These are phyloP conservation scores for Lachnellula arida DNA, from an alignment of 2,329 filamentous ascomycete species.

Conservation along the genomic window DNA sequence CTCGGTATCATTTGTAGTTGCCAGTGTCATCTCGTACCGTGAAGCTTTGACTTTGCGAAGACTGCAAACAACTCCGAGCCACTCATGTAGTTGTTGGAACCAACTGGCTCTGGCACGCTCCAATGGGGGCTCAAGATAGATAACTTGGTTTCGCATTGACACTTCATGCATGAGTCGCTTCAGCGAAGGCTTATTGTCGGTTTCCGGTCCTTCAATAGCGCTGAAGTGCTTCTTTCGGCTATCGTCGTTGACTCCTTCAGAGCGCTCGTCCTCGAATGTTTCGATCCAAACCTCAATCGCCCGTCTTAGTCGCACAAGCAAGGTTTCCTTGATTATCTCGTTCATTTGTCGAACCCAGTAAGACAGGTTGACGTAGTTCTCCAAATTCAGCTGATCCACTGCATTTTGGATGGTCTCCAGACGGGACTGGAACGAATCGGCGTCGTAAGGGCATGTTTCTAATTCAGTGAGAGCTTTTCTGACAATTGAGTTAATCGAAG, in stretches of 20 bases:
- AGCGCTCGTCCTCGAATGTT: slow-evolving; percentile 63
- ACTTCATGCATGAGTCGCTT: slow-evolving; percentile 81
- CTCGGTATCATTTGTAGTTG: slow-evolving; percentile 60
- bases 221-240: slow-evolving; percentile 48
- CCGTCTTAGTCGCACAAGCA: slow-evolving; percentile 76
- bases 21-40: slow-evolving; percentile 84
- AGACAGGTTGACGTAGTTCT: slow-evolving; percentile 89
- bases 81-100: slow-evolving; percentile 87
- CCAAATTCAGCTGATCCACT: slow-evolving; percentile 93
- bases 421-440: slow-evolving; percentile 71
- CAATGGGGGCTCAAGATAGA: slow-evolving; percentile 90
- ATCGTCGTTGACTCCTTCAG: slow-evolving; percentile 41
- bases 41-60: slow-evolving; percentile 92
- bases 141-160: slow-evolving; percentile 96
- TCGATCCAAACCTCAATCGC: slow-evolving; percentile 85
- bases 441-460: slow-evolving; percentile 77
- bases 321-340: slow-evolving; percentile 71
- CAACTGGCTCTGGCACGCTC: slow-evolving; percentile 90
- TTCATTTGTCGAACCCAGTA: slow-evolving; percentile 91
- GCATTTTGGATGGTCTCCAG: slow-evolving; percentile 84
- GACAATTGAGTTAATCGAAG: slow-evolving; percentile 71
- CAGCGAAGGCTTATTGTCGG: slow-evolving; percentile 58
- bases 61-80: slow-evolving; percentile 90
- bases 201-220: slow-evolving; percentile 38
- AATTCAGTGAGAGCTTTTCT: slow-evolving; percentile 82